Evolutionary conservation across 2,329 filamentous ascomycete species (phyloP).

Genomic region (Catunica adiposa): DNA sequence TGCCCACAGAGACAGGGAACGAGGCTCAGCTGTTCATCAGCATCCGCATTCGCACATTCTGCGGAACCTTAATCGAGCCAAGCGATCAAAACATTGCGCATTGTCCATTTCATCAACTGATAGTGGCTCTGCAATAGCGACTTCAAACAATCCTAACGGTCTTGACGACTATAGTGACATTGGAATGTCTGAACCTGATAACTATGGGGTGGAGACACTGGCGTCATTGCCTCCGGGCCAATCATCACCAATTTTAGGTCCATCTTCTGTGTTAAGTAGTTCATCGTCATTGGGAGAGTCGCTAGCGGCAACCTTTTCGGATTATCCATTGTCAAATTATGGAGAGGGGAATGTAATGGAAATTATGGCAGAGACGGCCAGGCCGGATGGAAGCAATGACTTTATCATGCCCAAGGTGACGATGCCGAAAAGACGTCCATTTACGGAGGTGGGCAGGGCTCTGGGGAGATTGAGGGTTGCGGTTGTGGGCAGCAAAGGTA

Average conservation of each 20-base stretch:
- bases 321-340: conserved; percentile 17
- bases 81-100: neutral
- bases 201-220: conserved; percentile 7
- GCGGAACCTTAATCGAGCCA: neutral
- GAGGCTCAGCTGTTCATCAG: neutral
- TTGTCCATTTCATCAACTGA: neutral
- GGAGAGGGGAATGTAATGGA: neutral
- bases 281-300: conserved; percentile 37
- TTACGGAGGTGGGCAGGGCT: conserved; percentile 69
- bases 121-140: neutral
- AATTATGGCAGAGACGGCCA: neutral
- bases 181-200: neutral
- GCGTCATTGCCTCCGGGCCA: conserved; percentile 1
- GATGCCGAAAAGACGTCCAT: conserved; percentile 77
- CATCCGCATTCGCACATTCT: conserved; percentile 1
- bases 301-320: conserved; percentile 31
- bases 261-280: conserved; percentile 24
- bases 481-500: conserved; percentile 62
- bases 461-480: conserved; percentile 83
- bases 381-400: conserved; percentile 32
- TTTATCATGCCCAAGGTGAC: conserved; percentile 95
- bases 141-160: neutral
- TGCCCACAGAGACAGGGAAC: neutral
- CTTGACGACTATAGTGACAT: neutral
- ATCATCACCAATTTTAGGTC: conserved; percentile 1